These are phyloP conservation scores for Diaporthe velutina DNA, from an alignment of 2,329 filamentous ascomycete genomes.

Conservation along the genomic window DNA sequence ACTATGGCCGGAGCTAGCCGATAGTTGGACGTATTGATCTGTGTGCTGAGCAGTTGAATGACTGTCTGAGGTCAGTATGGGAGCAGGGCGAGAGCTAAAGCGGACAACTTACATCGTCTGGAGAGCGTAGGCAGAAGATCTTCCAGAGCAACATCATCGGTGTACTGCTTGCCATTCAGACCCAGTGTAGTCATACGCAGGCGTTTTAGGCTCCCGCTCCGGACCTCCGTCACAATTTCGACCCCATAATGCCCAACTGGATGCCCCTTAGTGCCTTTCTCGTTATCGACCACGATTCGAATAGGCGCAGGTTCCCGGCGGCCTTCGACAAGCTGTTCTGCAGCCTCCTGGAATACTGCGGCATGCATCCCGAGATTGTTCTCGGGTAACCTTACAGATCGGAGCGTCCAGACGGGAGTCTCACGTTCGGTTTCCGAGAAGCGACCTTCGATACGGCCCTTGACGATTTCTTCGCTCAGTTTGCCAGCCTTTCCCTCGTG, in stretches of 20 bases:
- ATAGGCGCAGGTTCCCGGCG: slow-evolving; percentile 77
- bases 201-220: slow-evolving; percentile 64
- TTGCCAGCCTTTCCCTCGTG: slow-evolving; percentile 84
- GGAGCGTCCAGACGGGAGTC: slow-evolving; percentile 82
- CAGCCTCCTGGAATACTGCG: slow-evolving; percentile 79
- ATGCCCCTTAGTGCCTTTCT: slow-evolving; percentile 74
- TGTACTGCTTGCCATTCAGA: slow-evolving; percentile 77
- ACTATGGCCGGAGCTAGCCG: slow-evolving; percentile 77
- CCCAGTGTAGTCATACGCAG: slow-evolving; percentile 69
- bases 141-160: slow-evolving; percentile 79
- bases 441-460: slow-evolving; percentile 86
- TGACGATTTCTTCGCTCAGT: slow-evolving; percentile 86
- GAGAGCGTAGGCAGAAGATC: slow-evolving; percentile 82
- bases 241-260: slow-evolving; percentile 77
- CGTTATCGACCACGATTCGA: slow-evolving; percentile 79
- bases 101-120: slow-evolving; percentile 72
- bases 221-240: slow-evolving; percentile 77
- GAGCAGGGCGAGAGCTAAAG: not conserved
- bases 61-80: slow-evolving; percentile 64
- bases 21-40: slow-evolving; percentile 77
- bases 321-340: slow-evolving; percentile 71
- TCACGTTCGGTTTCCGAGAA: slow-evolving; percentile 89
- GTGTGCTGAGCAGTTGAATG: slow-evolving; percentile 77
- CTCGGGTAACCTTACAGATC: slow-evolving; percentile 75
- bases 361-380: slow-evolving; percentile 71